phyloP scores from a whole-genome alignment of 73 alveolate genomes.

The Blepharisma stoltei region DNA sequence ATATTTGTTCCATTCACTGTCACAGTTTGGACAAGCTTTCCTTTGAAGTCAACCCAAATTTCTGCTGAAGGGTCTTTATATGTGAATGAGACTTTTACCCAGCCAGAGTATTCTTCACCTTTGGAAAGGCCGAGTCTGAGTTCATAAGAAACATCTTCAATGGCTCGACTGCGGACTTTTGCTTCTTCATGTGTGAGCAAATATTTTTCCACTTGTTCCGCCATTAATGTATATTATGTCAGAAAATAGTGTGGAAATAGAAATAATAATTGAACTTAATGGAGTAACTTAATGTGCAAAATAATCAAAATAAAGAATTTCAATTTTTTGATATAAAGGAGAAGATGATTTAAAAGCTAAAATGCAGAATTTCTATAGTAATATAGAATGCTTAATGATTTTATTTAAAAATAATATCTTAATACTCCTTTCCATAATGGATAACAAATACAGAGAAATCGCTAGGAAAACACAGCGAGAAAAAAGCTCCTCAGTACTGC shows the following conservation, averaged over 20 bases:
- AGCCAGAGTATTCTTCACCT: slow-evolving; percentile 19
- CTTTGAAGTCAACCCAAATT: slow-evolving; percentile 28
- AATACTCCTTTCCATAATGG: background rate
- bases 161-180: background rate
- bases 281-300: too few relatives aligned
- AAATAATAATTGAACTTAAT: too few relatives aligned
- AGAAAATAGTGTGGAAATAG: too few relatives aligned
- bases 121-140: background rate
- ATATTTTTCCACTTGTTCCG: slow-evolving; percentile 7
- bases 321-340: too few relatives aligned
- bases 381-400: too few relatives aligned
- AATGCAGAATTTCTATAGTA: too few relatives aligned
- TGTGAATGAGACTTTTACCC: background rate
- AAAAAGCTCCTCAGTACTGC: background rate
- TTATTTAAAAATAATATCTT: too few relatives aligned
- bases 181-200: slow-evolving; percentile 24
- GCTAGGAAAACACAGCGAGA: background rate
- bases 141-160: slow-evolving; percentile 9
- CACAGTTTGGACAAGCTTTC: background rate
- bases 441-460: background rate
- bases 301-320: too few relatives aligned
- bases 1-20: background rate
- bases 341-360: too few relatives aligned
- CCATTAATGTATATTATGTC: background rate
- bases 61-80: background rate